These are phyloP conservation scores for Lobosporangium transversale DNA, from an alignment of 192 early-diverging fungal species.

Conservation along the genomic window DNA sequence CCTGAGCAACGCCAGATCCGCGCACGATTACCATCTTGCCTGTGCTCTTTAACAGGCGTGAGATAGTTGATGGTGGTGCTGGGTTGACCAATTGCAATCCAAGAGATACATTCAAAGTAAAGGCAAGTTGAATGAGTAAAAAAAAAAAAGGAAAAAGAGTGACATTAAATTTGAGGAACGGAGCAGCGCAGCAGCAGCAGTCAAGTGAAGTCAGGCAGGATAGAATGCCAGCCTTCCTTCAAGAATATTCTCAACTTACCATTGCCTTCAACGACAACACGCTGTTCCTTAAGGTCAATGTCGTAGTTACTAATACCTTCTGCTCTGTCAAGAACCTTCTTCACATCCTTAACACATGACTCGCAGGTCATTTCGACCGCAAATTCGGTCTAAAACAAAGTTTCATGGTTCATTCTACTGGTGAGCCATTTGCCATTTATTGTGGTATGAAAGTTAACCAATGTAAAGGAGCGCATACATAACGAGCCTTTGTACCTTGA, in stretches of 20 bases:
- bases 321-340: conserved; percentile 60
- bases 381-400: conserved; percentile 72
- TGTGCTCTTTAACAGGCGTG: conserved; percentile 71
- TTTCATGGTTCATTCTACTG: too few species aligned
- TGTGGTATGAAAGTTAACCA: too few species aligned
- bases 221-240: too few species aligned
- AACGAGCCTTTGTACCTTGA: conserved; percentile 51
- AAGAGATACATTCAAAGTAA: too few species aligned
- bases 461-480: too few species aligned
- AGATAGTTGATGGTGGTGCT: conserved; percentile 74
- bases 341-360: conserved; percentile 77
- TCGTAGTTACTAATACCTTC: conserved; percentile 70
- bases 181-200: neutral
- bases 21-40: conserved; percentile 81
- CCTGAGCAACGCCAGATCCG: conserved; percentile 74
- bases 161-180: neutral
- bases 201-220: too few species aligned
- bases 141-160: conserved; percentile 8
- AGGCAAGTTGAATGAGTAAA: conserved; percentile 12
- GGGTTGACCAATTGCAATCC: too few species aligned
- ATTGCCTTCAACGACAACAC: conserved; percentile 78
- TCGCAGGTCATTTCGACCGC: conserved; percentile 90
- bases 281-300: conserved; percentile 74
- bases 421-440: too few species aligned
- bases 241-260: conserved; percentile 56